Conservation (phyloP, 1,284 basidiomycete species). For the Moesziomyces parantarcticus region DNA sequence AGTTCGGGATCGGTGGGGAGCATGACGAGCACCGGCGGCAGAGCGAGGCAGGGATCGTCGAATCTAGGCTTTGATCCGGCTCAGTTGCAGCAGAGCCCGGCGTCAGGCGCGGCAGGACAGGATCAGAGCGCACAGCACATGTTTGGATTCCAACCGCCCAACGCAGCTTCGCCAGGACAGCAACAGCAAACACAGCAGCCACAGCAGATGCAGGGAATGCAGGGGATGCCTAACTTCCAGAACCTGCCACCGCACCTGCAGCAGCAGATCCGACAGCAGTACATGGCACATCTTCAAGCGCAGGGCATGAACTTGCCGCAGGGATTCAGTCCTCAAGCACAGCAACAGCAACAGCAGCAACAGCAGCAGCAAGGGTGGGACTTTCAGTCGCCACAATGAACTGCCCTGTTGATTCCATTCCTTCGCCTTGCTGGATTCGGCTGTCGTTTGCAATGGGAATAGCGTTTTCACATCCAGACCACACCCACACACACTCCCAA, state of each 20-base stretch:
- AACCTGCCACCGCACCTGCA: conserved; percentile 46
- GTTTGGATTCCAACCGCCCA: conserved; percentile 28
- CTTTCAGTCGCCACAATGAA: conserved; percentile 32
- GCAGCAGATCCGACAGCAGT: conserved; percentile 50
- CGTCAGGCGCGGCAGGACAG: conserved; percentile 17
- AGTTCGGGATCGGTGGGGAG: conserved; percentile 40
- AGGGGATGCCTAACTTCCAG: conserved; percentile 36
- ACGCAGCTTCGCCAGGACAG: conserved; percentile 12
- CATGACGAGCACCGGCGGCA: conserved; percentile 32
- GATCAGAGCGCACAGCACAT: not conserved
- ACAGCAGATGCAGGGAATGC: conserved; percentile 21
- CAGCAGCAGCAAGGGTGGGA: conserved; percentile 29
- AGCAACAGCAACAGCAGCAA: conserved; percentile 14
- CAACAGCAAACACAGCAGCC: conserved; percentile 17
- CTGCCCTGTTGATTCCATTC: not conserved
- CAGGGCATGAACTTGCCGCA: conserved; percentile 16
- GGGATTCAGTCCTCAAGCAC: conserved; percentile 9
- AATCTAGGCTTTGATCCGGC: conserved; percentile 29
- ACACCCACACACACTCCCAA: too few relatives aligned
- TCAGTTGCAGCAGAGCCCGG: conserved; percentile 20
- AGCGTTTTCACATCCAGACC: too few relatives aligned
- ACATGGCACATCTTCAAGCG: conserved; percentile 37
- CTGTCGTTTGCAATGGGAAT: not conserved
- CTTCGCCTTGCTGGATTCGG: not conserved
- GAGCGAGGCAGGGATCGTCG: conserved; percentile 31